These are phyloP conservation scores for Cryphonectria carpinicola DNA, from an alignment of 2,329 filamentous ascomycete genomes.

Conservation along the genomic window DNA sequence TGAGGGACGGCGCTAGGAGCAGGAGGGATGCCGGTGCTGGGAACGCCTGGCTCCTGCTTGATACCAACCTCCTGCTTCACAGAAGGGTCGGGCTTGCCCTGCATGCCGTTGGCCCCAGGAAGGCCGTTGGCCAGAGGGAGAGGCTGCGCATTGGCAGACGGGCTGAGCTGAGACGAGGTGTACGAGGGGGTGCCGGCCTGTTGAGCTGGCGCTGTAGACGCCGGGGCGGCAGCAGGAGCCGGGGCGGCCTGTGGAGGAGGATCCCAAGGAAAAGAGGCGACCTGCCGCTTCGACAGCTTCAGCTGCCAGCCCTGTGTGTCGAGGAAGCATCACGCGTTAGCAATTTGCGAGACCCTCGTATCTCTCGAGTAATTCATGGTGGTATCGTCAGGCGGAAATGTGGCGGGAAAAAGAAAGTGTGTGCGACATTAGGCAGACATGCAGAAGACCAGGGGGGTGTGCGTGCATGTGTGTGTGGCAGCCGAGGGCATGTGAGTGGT, in stretches of 20 bases:
- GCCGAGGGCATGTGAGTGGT: neutral
- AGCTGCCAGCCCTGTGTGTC: constrained; percentile 89
- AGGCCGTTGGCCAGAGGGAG: constrained; percentile 36
- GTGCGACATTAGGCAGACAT: constrained; percentile 4
- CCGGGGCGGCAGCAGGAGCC: constrained; percentile 40
- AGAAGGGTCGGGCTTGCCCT: constrained; percentile 57
- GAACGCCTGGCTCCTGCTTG: constrained; percentile 52
- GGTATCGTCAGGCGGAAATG: constrained; percentile 2
- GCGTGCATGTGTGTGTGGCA: neutral
- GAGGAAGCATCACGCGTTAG: constrained; percentile 28
- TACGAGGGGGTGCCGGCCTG: constrained; percentile 35
- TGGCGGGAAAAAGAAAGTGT: neutral
- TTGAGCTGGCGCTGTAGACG: constrained; percentile 33
- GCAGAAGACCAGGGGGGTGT: neutral
- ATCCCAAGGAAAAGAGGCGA: constrained; percentile 95
- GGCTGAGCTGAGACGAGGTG: constrained; percentile 43
- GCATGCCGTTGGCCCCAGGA: constrained; percentile 38
- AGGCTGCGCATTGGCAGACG: constrained; percentile 36
- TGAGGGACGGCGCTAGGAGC: constrained; percentile 37
- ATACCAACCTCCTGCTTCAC: constrained; percentile 51
- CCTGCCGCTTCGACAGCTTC: constrained; percentile 81
- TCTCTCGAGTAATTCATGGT: neutral
- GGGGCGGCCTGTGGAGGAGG: constrained; percentile 64
- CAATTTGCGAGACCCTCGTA: neutral
- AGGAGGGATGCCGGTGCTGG: constrained; percentile 35